Evolutionary conservation across 352 stramenopile species (phyloP).

Genomic region (Globisporangium megalacanthum): DNA sequence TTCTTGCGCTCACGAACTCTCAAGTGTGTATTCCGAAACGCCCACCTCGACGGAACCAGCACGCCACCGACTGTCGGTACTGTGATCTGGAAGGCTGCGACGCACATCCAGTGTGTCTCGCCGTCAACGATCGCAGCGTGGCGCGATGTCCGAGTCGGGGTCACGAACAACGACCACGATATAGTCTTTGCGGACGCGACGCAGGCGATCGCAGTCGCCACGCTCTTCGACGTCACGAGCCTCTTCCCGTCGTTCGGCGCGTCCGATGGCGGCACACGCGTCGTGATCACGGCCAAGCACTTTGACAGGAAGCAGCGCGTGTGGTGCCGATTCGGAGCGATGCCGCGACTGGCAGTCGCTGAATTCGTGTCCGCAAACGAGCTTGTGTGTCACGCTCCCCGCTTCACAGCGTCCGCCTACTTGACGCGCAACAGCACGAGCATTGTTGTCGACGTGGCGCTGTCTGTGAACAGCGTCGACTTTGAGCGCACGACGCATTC

Average conservation of each 20-base stretch:
- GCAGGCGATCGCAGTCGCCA: slow-evolving; percentile 21
- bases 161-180: slow-evolving; percentile 55
- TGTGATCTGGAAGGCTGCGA: slow-evolving; percentile 34
- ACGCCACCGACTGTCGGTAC: neutral
- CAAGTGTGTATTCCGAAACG: slow-evolving; percentile 30
- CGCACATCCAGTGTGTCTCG: slow-evolving; percentile 43
- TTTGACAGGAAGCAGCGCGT: slow-evolving; percentile 32
- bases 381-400: slow-evolving; percentile 37
- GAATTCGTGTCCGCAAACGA: slow-evolving; percentile 19
- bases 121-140: slow-evolving; percentile 19
- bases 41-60: neutral
- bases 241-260: slow-evolving; percentile 45
- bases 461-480: slow-evolving; percentile 73
- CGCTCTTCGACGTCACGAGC: slow-evolving; percentile 31
- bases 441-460: slow-evolving; percentile 22
- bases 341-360: slow-evolving; percentile 18
- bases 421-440: neutral
- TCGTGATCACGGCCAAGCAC: slow-evolving; percentile 48
- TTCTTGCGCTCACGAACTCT: slow-evolving; percentile 47
- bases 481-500: slow-evolving; percentile 40
- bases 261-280: slow-evolving; percentile 40
- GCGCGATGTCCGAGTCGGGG: slow-evolving; percentile 19
- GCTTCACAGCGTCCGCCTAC: slow-evolving; percentile 4
- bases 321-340: slow-evolving; percentile 64
- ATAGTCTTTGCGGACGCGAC: slow-evolving; percentile 15